A percentile compares a stretch with the other conserved stretches of the same genome.
These are phyloP conservation scores for Ogataea pignaliae DNA, from an alignment of 805 yeast genomes.

Conservation along the genomic window DNA sequence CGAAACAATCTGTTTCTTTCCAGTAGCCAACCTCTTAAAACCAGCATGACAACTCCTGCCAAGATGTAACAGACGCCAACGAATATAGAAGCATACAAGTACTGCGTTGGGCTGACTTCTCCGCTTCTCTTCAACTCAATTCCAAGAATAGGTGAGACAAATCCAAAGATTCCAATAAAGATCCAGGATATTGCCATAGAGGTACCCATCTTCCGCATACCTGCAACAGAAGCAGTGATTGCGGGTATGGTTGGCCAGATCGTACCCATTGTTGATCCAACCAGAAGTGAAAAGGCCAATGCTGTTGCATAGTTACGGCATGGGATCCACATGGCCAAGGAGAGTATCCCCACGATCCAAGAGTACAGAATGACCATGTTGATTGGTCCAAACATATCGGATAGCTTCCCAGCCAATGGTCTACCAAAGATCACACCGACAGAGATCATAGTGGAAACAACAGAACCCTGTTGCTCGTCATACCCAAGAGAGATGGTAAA, in stretches of 20 bases:
- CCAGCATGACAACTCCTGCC: constrained; percentile 37
- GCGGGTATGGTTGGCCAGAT: constrained; percentile 55
- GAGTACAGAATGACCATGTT: constrained; percentile 39
- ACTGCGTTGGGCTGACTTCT: constrained; percentile 39
- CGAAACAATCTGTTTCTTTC: constrained; percentile 37
- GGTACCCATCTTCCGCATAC: constrained; percentile 47
- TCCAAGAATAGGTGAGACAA: constrained; percentile 61
- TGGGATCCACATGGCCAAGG: constrained; percentile 54
- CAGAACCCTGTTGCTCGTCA: constrained; percentile 47
- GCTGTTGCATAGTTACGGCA: constrained; percentile 56
- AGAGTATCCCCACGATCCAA: constrained; percentile 35
- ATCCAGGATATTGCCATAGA: constrained; percentile 48
- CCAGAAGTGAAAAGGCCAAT: constrained; percentile 44
- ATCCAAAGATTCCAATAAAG: constrained; percentile 43
- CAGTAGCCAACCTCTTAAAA: constrained; percentile 52
- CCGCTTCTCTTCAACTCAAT: constrained; percentile 40
- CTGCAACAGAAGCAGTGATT: constrained; percentile 47
- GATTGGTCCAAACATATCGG: constrained; percentile 50
- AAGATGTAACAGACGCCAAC: constrained; percentile 52
- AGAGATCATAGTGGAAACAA: constrained; percentile 56
- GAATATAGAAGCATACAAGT: constrained; percentile 50
- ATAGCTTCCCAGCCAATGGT: constrained; percentile 48
- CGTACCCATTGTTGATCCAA: constrained; percentile 58
- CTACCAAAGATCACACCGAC: constrained; percentile 54
- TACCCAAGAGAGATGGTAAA: constrained; percentile 60